Conservation (phyloP, 169 alveolate species). For the Plasmodium sp. region DNA sequence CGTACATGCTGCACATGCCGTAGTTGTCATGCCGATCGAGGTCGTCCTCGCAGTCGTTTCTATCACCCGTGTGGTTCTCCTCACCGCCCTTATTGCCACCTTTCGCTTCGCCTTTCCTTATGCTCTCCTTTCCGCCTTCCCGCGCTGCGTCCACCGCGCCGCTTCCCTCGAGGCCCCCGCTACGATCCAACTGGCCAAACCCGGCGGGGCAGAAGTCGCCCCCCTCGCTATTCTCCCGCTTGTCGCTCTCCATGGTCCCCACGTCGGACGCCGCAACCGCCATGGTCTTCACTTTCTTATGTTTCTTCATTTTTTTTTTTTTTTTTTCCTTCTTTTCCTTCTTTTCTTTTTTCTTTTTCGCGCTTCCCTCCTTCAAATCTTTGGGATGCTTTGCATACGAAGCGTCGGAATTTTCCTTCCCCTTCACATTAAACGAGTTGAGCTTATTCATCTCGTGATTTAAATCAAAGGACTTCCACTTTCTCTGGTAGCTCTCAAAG, state of each 20-base stretch:
- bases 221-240: background rate
- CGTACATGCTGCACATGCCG: background rate
- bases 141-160: background rate
- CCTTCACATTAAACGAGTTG: conserved; percentile 8
- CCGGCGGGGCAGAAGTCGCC: background rate
- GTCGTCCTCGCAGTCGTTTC: background rate
- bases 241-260: background rate
- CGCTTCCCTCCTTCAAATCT: background rate
- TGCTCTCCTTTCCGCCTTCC: background rate
- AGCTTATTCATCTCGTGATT: conserved; percentile 31
- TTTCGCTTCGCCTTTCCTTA: background rate
- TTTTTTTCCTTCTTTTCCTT: background rate
- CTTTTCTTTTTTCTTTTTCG: background rate
- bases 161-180: background rate
- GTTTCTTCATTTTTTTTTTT: background rate
- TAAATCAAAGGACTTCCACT: conserved; percentile 28
- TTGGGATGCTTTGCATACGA: background rate
- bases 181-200: background rate
- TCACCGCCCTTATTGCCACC: background rate
- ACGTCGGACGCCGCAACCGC: background rate
- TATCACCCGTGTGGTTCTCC: background rate
- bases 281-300: background rate
- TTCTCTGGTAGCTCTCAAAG: conserved; percentile 59
- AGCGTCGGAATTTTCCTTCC: background rate
- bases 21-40: background rate